Percentiles rank a stretch among this genome's conserved stretches.
phyloP scores from a whole-genome alignment of 169 alveolate species.

The Plasmodium knowlesi region DNA sequence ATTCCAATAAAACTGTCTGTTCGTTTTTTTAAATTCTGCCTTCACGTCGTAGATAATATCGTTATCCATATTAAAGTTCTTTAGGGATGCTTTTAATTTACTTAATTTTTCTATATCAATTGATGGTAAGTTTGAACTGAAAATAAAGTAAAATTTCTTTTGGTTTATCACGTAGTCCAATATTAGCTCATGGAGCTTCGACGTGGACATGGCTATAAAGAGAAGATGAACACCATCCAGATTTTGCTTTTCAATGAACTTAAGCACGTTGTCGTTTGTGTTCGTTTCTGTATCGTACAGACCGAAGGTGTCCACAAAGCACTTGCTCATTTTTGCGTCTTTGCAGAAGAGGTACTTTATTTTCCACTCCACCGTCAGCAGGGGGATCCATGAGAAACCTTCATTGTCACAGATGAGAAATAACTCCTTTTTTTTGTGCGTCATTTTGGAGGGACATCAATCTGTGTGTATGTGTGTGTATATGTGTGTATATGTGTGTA shows the following conservation, averaged over 20 bases:
- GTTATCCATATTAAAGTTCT: slow-evolving; percentile 26
- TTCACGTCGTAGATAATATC: slow-evolving; percentile 55
- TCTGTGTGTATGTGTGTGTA: too few relatives aligned
- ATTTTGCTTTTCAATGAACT: slow-evolving; percentile 32
- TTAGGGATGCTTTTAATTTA: slow-evolving; percentile 8
- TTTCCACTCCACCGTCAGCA: slow-evolving; percentile 16
- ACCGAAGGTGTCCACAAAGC: slow-evolving; percentile 28
- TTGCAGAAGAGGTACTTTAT: slow-evolving; percentile 56
- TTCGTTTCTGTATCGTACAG: slow-evolving; percentile 28
- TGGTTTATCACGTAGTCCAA: slow-evolving; percentile 50
- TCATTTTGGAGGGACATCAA: neutral
- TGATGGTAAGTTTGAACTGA: slow-evolving; percentile 62
- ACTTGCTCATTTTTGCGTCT: slow-evolving; percentile 37
- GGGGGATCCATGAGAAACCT: slow-evolving; percentile 49
- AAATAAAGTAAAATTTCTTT: slow-evolving; percentile 31
- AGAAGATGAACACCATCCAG: slow-evolving; percentile 20
- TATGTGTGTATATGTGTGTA: too few relatives aligned
- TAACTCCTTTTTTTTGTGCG: neutral
- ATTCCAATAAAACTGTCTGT: slow-evolving; percentile 72
- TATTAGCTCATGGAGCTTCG: slow-evolving; percentile 28
- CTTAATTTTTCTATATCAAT: slow-evolving; percentile 3
- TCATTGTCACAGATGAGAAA: slow-evolving; percentile 50
- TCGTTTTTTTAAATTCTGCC: slow-evolving; percentile 33
- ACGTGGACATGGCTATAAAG: slow-evolving; percentile 57
- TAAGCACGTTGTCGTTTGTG: slow-evolving; percentile 6